phyloP scores from a whole-genome alignment of 352 stramenopile genomes.

The Globisporangium emineosum region DNA sequence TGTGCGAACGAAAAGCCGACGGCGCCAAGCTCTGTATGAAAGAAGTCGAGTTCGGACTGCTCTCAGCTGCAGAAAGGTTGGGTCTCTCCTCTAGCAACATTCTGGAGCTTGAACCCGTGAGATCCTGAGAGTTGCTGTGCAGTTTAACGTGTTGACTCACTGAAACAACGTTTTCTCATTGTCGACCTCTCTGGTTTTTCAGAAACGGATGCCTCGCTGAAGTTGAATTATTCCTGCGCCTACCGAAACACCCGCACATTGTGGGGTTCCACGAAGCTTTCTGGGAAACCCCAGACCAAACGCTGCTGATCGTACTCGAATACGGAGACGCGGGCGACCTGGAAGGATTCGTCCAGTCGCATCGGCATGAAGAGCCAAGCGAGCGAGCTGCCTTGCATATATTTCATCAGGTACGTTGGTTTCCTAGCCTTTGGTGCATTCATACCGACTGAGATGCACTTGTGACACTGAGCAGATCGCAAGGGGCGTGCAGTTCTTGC shows the following conservation, averaged over 20 bases:
- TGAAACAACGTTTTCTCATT: neutral
- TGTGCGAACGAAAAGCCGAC: constrained; percentile 30
- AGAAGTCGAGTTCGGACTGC: constrained; percentile 49
- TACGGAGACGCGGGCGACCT: constrained; percentile 67
- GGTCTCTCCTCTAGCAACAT: neutral
- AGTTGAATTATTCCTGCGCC: constrained; percentile 34
- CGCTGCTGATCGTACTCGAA: constrained; percentile 63
- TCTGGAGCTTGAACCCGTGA: too few species aligned
- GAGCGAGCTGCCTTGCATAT: constrained; percentile 24
- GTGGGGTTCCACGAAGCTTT: constrained; percentile 59
- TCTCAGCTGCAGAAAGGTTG: constrained; percentile 41
- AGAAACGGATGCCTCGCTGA: constrained; percentile 46
- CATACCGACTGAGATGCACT: too few species aligned
- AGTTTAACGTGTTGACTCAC: too few species aligned
- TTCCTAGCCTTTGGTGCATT: too few species aligned
- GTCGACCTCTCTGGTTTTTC: neutral
- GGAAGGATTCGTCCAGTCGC: constrained; percentile 29
- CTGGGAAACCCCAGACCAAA: constrained; percentile 24
- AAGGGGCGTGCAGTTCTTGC: constrained; percentile 81
- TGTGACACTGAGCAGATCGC: constrained; percentile 48
- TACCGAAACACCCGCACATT: constrained; percentile 56
- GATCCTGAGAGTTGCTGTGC: too few species aligned
- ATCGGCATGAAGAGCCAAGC: neutral
- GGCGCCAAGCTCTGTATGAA: constrained; percentile 46
- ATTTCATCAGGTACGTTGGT: constrained; percentile 19